A percentile compares a stretch with the other conserved stretches of the same genome.
These are phyloP conservation scores for Cercis canadensis DNA, from an alignment of 306 rosid species.

Conservation along the genomic window DNA sequence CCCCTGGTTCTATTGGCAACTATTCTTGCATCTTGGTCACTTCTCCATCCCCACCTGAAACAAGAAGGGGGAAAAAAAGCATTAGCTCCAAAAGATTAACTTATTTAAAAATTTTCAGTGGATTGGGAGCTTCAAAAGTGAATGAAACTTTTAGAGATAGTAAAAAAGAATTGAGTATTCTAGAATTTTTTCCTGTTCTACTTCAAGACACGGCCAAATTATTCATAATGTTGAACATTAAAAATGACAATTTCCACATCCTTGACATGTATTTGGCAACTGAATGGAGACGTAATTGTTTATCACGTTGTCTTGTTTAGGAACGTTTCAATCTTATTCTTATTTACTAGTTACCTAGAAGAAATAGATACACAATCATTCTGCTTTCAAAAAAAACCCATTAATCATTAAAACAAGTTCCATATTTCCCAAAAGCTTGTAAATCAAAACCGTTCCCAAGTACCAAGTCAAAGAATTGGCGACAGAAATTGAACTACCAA, in stretches of 20 bases:
- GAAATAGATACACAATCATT: slow-evolving; percentile 2
- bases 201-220: background rate
- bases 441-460: background rate
- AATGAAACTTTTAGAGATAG: too few relatives aligned
- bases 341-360: background rate
- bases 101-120: background rate
- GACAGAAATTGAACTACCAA: background rate
- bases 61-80: slow-evolving; percentile 4
- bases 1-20: slow-evolving; percentile 61
- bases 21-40: slow-evolving; percentile 51
- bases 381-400: background rate
- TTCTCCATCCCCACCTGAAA: slow-evolving; percentile 81
- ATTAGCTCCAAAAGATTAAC: background rate
- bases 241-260: too few relatives aligned
- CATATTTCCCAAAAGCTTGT: background rate
- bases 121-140: background rate
- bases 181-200: background rate
- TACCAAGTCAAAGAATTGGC: background rate
- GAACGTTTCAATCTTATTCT: background rate
- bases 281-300: background rate
- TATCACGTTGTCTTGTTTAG: background rate
- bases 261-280: background rate
- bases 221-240: background rate
- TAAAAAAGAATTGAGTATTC: background rate
- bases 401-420: background rate